A percentile compares a stretch with the other conserved stretches of the same genome.
These are phyloP conservation scores for Aureobasidium namibiae DNA, from an alignment of 2,329 filamentous ascomycete species.

Conservation along the genomic window DNA sequence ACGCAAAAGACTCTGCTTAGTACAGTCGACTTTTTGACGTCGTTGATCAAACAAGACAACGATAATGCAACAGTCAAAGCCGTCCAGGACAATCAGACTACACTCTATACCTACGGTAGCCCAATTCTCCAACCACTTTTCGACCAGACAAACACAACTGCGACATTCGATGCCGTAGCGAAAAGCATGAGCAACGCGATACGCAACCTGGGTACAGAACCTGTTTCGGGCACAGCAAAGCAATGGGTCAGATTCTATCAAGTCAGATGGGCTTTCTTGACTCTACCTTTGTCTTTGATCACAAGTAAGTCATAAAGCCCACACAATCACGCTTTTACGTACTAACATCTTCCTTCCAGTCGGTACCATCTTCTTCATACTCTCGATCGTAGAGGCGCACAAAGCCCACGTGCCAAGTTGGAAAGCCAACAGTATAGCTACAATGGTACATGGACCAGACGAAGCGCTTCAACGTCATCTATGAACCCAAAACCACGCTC, in stretches of 20 bases:
- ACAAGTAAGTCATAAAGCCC: not conserved
- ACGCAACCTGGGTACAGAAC: not conserved
- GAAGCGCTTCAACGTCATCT: not conserved
- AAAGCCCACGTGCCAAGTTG: not conserved
- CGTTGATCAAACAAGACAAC: not conserved
- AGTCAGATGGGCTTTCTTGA: not conserved
- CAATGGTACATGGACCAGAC: not conserved
- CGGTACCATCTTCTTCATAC: not conserved
- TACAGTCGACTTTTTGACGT: not conserved
- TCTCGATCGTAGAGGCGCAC: not conserved
- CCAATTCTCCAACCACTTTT: not conserved
- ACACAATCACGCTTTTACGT: not conserved
- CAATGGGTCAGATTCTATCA: not conserved
- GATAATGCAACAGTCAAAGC: not conserved
- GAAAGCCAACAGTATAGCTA: not conserved
- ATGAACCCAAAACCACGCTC: not conserved
- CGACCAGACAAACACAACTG: not conserved
- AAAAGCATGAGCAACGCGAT: slow-evolving; percentile 5
- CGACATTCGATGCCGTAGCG: not conserved
- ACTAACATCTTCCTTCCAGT: not conserved
- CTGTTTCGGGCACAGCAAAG: not conserved
- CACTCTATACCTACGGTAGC: not conserved
- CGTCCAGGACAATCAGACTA: not conserved
- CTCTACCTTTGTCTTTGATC: not conserved
- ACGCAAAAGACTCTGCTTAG: not conserved